Evolutionary conservation across 441 rosid species (phyloP).

Genomic region (Lepidium campestre): DNA sequence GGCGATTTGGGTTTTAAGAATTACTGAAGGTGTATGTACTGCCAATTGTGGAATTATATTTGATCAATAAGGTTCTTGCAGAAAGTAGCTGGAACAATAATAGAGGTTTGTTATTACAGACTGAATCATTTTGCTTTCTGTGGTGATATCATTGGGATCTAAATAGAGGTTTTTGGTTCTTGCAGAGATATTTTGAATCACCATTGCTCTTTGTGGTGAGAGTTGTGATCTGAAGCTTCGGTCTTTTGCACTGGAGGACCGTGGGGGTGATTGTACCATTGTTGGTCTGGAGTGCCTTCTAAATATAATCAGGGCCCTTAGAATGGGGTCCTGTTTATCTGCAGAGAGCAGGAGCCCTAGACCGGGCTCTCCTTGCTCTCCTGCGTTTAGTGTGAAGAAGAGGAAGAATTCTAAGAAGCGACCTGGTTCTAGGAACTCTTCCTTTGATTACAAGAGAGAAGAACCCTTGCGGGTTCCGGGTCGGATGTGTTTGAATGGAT

Average conservation of each 20-base stretch:
- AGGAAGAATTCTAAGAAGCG: conserved; percentile 69
- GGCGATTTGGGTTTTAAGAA: conserved; percentile 8
- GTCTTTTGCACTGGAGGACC: conserved; percentile 47
- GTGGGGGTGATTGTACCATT: conserved; percentile 46
- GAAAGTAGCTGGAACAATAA: background rate
- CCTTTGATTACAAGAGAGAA: conserved; percentile 62
- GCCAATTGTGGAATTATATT: background rate
- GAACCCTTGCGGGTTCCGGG: conserved; percentile 75
- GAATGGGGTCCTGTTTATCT: conserved; percentile 99
- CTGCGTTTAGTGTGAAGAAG: conserved; percentile 53
- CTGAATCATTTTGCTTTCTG: conserved; percentile 2
- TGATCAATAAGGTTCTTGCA: conserved; percentile 1
- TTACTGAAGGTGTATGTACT: conserved; percentile 13
- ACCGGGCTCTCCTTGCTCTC: conserved; percentile 83
- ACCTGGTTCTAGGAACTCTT: conserved; percentile 57
- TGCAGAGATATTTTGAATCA: conserved; percentile 38
- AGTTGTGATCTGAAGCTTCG: conserved; percentile 13
- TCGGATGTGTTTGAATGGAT: conserved; percentile 78
- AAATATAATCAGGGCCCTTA: conserved; percentile 94
- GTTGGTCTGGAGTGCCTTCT: conserved; percentile 98
- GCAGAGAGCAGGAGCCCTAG: conserved; percentile 80
- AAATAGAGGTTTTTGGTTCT: conserved; percentile 14
- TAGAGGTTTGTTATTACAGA: conserved; percentile 3
- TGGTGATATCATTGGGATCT: conserved; percentile 6
- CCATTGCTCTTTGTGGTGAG: conserved; percentile 21